Conservation (phyloP, 2,329 filamentous ascomycete species). For the Zymoseptoria pseudotritici region DNA sequence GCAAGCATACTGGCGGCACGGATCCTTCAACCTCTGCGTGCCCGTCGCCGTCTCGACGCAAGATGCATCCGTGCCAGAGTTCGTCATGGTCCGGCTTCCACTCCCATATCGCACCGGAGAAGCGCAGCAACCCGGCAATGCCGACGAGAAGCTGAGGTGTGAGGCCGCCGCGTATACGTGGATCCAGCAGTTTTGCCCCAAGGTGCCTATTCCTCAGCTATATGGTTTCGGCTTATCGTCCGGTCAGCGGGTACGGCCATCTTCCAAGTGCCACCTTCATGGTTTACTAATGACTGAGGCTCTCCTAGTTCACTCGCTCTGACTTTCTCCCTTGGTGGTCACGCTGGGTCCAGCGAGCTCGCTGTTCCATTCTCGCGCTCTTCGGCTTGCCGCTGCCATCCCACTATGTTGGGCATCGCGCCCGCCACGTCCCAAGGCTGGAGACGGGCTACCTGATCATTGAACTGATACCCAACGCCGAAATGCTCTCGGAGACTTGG, state of each 20-base stretch:
- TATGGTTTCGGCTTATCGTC: background rate
- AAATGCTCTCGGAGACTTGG: background rate
- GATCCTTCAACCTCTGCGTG: background rate
- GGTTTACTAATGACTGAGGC: background rate
- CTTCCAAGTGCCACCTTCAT: background rate
- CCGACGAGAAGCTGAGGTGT: background rate
- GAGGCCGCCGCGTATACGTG: background rate
- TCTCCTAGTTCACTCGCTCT: background rate
- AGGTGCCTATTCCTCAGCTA: background rate
- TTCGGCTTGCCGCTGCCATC: background rate
- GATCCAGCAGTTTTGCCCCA: background rate
- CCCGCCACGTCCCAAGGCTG: background rate
- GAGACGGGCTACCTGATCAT: background rate
- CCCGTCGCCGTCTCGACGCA: background rate
- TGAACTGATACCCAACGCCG: background rate
- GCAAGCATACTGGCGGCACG: background rate
- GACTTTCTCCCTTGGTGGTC: background rate
- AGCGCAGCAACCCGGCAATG: background rate
- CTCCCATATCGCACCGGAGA: background rate
- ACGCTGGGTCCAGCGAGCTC: background rate
- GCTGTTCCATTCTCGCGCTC: background rate
- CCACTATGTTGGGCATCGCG: background rate
- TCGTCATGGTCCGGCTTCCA: background rate
- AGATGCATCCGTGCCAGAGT: background rate
- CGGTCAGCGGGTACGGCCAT: background rate